These are phyloP conservation scores for Adansonia rubrostipa DNA, from an alignment of 441 rosid genomes.

Conservation along the genomic window DNA sequence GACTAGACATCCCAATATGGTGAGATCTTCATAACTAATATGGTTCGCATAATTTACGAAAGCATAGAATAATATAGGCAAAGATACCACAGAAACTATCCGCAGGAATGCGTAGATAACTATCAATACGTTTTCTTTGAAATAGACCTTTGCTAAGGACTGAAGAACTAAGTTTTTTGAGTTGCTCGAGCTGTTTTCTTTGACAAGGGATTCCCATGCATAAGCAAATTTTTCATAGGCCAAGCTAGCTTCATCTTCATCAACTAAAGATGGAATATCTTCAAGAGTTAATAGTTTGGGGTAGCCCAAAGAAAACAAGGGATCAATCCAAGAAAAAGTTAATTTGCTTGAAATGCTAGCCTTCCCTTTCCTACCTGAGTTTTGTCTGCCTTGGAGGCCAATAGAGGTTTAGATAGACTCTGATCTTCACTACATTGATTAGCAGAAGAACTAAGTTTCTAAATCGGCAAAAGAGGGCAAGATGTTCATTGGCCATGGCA, in stretches of 20 bases:
- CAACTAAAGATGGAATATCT: slow-evolving; percentile 67
- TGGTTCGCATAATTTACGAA: slow-evolving; percentile 67
- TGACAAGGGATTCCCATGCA: slow-evolving; percentile 53
- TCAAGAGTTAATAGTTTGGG: slow-evolving; percentile 56
- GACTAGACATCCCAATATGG: slow-evolving; percentile 57
- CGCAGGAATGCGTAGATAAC: slow-evolving; percentile 57
- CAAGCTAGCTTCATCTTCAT: slow-evolving; percentile 65
- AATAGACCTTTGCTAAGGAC: slow-evolving; percentile 57
- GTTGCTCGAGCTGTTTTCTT: slow-evolving; percentile 36
- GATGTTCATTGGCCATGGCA: slow-evolving; percentile 52
- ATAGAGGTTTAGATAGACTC: slow-evolving; percentile 56
- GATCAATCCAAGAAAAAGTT: slow-evolving; percentile 75
- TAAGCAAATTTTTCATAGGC: slow-evolving; percentile 60
- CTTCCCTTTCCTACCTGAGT: slow-evolving; percentile 36
- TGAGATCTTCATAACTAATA: slow-evolving; percentile 48
- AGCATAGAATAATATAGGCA: slow-evolving; percentile 67
- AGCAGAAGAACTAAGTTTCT: slow-evolving; percentile 38
- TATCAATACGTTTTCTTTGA: slow-evolving; percentile 59
- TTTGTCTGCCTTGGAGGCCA: slow-evolving; percentile 34
- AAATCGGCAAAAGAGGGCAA: slow-evolving; percentile 53
- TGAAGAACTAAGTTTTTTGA: slow-evolving; percentile 54
- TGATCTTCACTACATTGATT: slow-evolving; percentile 30
- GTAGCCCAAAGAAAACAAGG: slow-evolving; percentile 65
- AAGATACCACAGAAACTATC: slow-evolving; percentile 56
- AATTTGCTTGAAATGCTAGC: slow-evolving; percentile 60